Evolutionary conservation across 768 basidiomycete species (phyloP).

Genomic region (Hygrocybe punicea): DNA sequence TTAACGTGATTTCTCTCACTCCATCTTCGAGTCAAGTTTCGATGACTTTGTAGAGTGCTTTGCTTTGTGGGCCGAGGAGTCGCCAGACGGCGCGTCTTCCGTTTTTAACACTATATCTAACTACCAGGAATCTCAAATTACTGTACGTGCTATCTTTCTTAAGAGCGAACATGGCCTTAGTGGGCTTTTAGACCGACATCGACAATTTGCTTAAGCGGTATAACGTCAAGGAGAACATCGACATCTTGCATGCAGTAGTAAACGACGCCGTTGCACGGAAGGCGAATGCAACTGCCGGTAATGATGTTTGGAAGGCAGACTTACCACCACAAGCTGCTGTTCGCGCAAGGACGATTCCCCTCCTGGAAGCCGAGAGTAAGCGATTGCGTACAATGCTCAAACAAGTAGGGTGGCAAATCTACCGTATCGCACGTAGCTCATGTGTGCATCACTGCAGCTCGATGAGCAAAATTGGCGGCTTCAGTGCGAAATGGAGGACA

Average conservation of each 20-base stretch:
- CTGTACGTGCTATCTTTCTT: conserved; percentile 34
- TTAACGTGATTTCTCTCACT: background rate
- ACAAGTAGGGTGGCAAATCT: conserved; percentile 28
- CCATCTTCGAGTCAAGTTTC: conserved; percentile 35
- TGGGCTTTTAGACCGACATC: conserved; percentile 49
- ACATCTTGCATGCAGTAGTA: conserved; percentile 65
- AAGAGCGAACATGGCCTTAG: background rate
- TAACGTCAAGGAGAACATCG: conserved; percentile 64
- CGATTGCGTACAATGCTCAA: conserved; percentile 39
- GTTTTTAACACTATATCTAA: conserved; percentile 65
- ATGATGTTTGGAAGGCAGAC: conserved; percentile 63
- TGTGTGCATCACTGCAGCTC: conserved; percentile 38
- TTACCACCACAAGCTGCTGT: conserved; percentile 62
- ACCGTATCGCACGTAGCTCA: background rate
- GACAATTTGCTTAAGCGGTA: conserved; percentile 69
- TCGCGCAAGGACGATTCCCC: conserved; percentile 59
- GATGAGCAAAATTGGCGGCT: conserved; percentile 53
- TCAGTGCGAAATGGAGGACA: conserved; percentile 48
- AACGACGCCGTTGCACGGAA: conserved; percentile 62
- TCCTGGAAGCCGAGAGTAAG: conserved; percentile 45
- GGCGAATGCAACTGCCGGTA: conserved; percentile 43
- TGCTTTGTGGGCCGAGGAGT: conserved; percentile 61
- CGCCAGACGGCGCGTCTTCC: conserved; percentile 56
- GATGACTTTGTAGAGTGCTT: conserved; percentile 66
- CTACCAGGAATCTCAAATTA: conserved; percentile 65